These are phyloP conservation scores for Priceomyces melissophilus DNA, from an alignment of 805 yeast species.

Conservation along the genomic window DNA sequence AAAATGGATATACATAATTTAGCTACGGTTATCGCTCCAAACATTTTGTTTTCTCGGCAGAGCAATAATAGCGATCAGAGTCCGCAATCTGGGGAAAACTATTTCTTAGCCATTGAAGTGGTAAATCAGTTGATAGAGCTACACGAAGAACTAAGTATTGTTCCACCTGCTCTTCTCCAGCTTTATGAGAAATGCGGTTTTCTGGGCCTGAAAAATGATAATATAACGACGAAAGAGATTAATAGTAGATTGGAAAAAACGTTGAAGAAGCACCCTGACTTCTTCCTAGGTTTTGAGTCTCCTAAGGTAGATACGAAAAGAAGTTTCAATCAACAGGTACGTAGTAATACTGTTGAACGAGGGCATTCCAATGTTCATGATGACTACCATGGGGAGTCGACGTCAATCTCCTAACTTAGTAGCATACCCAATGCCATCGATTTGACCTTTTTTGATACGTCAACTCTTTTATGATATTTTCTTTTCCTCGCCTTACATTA, in stretches of 20 bases:
- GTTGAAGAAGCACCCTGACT: conserved; percentile 28
- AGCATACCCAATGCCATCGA: no score
- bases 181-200: conserved; percentile 48
- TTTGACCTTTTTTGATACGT: no score
- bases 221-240: conserved; percentile 34
- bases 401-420: conserved; percentile 8
- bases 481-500: no score
- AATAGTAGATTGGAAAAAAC: conserved; percentile 29
- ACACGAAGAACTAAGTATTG: conserved; percentile 72
- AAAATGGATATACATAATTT: conserved; percentile 95
- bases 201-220: conserved; percentile 15
- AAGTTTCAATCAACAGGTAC: conserved; percentile 24
- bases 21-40: conserved; percentile 95
- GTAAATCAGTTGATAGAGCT: conserved; percentile 77
- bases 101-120: conserved; percentile 88
- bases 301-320: conserved; percentile 4
- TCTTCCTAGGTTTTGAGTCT: conserved; percentile 18
- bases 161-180: conserved; percentile 63
- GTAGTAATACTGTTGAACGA: conserved; percentile 26
- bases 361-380: conserved; percentile 25
- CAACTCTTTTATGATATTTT: no score
- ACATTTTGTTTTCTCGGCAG: conserved; percentile 65
- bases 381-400: conserved; percentile 33
- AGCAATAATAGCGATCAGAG: conserved; percentile 19
- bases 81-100: conserved; percentile 55